Percentiles rank a stretch among this genome's conserved stretches.
These are phyloP conservation scores for Ogataea corticis DNA, from an alignment of 805 yeast genomes.

Conservation along the genomic window DNA sequence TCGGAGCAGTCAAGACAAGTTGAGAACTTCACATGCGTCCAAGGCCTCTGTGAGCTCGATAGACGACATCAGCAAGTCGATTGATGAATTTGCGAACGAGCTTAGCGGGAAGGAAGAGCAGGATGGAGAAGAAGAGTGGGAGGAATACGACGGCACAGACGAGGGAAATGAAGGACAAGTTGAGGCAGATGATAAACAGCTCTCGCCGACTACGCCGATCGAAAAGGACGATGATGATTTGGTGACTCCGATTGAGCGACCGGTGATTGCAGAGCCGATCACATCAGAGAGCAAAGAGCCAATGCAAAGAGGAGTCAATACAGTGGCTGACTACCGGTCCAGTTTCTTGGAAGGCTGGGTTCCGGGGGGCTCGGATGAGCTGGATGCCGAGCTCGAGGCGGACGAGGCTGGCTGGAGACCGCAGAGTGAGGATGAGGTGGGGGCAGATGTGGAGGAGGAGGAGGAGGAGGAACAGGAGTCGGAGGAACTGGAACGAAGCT, in stretches of 20 bases:
- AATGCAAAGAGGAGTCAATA: too few species aligned
- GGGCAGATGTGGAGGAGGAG: not conserved
- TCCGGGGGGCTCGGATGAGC: conserved; percentile 3
- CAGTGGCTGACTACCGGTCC: not conserved
- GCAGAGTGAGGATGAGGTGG: not conserved
- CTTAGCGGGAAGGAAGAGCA: not conserved
- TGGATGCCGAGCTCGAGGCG: not conserved
- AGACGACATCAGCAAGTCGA: conserved; percentile 17
- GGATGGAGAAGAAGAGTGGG: not conserved
- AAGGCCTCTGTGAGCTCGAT: conserved; percentile 8
- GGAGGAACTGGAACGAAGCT: not conserved
- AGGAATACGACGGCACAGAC: not conserved
- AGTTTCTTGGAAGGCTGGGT: conserved; percentile 5
- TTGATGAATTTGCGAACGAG: conserved; percentile 19
- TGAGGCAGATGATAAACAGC: too few species aligned
- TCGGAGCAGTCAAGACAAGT: too few species aligned
- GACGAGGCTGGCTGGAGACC: not conserved
- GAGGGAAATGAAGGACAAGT: too few species aligned
- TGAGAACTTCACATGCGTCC: too few species aligned
- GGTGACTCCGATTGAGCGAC: too few species aligned
- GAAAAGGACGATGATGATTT: too few species aligned
- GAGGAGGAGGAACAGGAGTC: not conserved
- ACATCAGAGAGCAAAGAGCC: too few species aligned
- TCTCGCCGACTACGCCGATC: too few species aligned
- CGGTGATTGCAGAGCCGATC: too few species aligned